Evolutionary conservation across 169 alveolate genomes (phyloP).

Genomic region (Cyclospora cayetanensis): DNA sequence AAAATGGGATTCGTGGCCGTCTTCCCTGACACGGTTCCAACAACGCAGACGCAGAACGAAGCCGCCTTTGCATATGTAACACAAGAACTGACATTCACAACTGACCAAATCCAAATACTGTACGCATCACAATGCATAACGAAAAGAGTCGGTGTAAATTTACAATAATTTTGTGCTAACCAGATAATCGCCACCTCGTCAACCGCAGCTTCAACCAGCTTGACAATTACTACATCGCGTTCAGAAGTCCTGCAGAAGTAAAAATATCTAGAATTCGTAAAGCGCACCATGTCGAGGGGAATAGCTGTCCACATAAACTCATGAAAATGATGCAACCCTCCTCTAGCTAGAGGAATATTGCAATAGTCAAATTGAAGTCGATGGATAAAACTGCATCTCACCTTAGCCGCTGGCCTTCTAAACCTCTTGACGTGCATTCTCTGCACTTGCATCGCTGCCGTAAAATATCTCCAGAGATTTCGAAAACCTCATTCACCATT

Average conservation of each 20-base stretch:
- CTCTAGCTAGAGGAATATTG: not conserved
- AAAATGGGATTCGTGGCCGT: not conserved
- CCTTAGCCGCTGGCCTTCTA: not conserved
- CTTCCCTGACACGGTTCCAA: slow-evolving; percentile 4
- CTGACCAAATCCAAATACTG: not conserved
- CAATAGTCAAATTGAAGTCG: not conserved
- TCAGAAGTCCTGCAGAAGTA: slow-evolving; percentile 5
- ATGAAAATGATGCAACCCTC: not conserved
- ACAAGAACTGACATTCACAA: too few species aligned
- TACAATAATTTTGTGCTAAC: not conserved
- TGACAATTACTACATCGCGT: not conserved
- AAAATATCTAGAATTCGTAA: too few species aligned
- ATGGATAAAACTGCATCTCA: not conserved
- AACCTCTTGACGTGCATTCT: slow-evolving; percentile 10
- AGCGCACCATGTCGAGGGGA: not conserved
- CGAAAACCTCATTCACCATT: slow-evolving; percentile 57
- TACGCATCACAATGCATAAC: not conserved
- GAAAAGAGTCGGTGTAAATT: not conserved
- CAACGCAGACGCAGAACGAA: not conserved
- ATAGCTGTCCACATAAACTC: not conserved
- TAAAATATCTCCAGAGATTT: slow-evolving; percentile 31
- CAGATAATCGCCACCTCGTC: not conserved
- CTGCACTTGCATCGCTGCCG: slow-evolving; percentile 46
- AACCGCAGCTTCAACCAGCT: not conserved
- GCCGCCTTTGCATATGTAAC: not conserved